Base-by-base conservation (phyloP, 257 asterid genomes). In the Ilex aquifolium region DNA sequence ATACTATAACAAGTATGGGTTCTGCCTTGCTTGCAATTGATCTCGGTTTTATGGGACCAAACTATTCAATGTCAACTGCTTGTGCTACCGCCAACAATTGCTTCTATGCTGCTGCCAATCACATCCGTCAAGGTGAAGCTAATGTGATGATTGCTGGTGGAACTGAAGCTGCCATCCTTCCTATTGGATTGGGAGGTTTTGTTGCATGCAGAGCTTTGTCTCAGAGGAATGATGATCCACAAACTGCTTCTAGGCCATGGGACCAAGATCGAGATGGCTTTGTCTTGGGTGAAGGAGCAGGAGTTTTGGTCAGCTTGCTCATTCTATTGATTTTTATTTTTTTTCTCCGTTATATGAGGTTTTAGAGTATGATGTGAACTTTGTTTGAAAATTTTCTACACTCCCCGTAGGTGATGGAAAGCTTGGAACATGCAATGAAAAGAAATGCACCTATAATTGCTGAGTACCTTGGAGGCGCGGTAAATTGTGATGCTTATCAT, bases 221-320 rank as follows among this genome's bases (percentile, higher is more conserved):
- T 64, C 97, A 91, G 67, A 88, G 97, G 81, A 91, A 91, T 54
- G 94, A 85, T 67, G 95, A 85, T 57, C 96, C 96, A 7, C 72
- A 81, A 73, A 88, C 95, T 63, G 96, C 96, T 72, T 87, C 96
- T 58, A 84, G 96, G 67, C 96, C 97, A 2, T 90, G 95, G 97
- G 97, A 85, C 60, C 77, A 85, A 70, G 95, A 81, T 9, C 78
- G 97, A 42, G 97, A 90, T 64, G 97, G 97, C 61, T 90, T 90
- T 74, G 95, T 90, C 63, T 87, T 90, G 91, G 95, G 97, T 52
- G 97, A 90, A 80, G 97, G 97, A 16, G 94, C 91, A 44, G 95
- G 97, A 62, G 80, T 90, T 52, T 80, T 90, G 95, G 97, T 90
- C 80, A 67, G 87, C 27, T 64, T 3, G 17, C 14, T 12, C 2